Conservation (phyloP, 2,329 filamentous ascomycete species). For the Xylaria sp. region DNA sequence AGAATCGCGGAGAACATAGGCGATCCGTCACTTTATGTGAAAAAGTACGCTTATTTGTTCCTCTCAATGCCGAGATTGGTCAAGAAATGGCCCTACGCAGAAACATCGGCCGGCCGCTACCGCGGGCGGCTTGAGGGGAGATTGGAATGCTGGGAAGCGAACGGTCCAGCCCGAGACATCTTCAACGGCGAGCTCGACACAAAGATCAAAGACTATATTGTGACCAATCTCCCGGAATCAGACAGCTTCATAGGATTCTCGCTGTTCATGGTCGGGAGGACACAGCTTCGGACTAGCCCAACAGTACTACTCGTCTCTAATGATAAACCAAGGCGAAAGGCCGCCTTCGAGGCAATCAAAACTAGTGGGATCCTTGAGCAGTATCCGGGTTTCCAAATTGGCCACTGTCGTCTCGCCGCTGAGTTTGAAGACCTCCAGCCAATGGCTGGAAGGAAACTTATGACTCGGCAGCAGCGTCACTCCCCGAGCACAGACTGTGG, state of each 20-base stretch:
- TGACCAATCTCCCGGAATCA: background rate
- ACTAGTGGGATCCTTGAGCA: background rate
- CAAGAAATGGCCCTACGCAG: background rate
- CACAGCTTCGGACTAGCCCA: background rate
- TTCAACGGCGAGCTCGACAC: background rate
- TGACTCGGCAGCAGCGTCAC: background rate
- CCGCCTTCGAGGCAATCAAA: background rate
- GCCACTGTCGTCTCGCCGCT: background rate
- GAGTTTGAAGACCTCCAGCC: constrained; percentile 2
- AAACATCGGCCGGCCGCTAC: background rate
- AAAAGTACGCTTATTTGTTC: too few relatives aligned
- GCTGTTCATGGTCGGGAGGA: background rate
- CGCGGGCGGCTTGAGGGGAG: background rate
- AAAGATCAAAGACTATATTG: background rate
- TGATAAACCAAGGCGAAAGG: background rate
- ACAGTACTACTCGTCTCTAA: background rate
- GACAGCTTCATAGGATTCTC: background rate
- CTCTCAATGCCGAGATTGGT: background rate
- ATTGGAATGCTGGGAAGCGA: constrained; percentile 4
- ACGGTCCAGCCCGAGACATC: background rate
- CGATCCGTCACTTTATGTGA: too few relatives aligned
- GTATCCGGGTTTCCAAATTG: background rate
- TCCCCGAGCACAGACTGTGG: background rate
- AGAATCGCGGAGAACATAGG: too few relatives aligned
- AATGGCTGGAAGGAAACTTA: background rate